Evolutionary conservation across 768 basidiomycete genomes (phyloP).

Genomic region (Calvatia gigantea): DNA sequence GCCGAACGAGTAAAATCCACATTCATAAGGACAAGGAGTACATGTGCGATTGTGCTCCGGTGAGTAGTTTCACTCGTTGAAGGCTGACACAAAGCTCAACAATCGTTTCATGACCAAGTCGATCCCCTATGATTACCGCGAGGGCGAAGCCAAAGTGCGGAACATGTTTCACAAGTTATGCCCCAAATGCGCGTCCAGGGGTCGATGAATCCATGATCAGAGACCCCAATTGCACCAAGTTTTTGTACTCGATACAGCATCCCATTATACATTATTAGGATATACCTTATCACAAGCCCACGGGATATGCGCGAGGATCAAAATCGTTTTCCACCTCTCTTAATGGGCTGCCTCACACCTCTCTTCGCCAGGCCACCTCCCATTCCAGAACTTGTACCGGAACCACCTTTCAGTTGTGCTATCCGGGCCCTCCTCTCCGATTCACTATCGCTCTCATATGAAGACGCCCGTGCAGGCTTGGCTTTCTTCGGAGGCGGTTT

Average conservation of each 20-base stretch:
- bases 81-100: not conserved
- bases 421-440: constrained; percentile 29
- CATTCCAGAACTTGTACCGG: constrained; percentile 25
- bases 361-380: constrained; percentile 34
- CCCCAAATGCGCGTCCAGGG: constrained; percentile 41
- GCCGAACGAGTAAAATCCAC: constrained; percentile 55
- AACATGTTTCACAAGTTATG: constrained; percentile 68
- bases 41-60: constrained; percentile 9
- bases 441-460: constrained; percentile 59
- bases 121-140: constrained; percentile 22
- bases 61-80: not conserved
- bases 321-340: constrained; percentile 73
- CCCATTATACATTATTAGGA: not conserved
- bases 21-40: constrained; percentile 37
- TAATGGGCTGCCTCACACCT: constrained; percentile 70
- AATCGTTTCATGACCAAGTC: not conserved
- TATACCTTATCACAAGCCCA: not conserved
- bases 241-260: not conserved
- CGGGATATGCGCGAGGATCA: constrained; percentile 26
- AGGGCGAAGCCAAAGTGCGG: constrained; percentile 52
- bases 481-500: constrained; percentile 54
- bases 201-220: not conserved
- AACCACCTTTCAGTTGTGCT: constrained; percentile 37
- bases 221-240: not conserved
- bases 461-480: constrained; percentile 35